These are phyloP conservation scores for Phytophthora cactorum DNA, from an alignment of 352 stramenopile species.

Conservation along the genomic window DNA sequence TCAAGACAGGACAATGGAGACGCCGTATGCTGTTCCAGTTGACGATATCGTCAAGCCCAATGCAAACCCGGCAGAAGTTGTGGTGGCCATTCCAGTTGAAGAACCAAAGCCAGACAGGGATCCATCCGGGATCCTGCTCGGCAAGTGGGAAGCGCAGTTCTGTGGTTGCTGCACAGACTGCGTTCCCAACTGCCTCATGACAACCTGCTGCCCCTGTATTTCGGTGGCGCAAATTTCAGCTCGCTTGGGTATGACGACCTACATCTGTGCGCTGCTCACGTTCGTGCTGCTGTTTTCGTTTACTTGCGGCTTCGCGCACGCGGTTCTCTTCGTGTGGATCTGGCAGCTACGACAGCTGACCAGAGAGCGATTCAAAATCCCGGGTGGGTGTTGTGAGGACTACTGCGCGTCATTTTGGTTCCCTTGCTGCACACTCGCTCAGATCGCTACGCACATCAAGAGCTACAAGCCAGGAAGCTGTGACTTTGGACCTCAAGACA, in stretches of 20 bases:
- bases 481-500: slow-evolving; percentile 43
- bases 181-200: slow-evolving; percentile 57
- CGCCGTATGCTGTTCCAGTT: slow-evolving; percentile 14
- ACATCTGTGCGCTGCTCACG: slow-evolving; percentile 35
- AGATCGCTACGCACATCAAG: slow-evolving; percentile 58
- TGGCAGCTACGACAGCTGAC: slow-evolving; percentile 27
- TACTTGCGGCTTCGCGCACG: slow-evolving; percentile 33
- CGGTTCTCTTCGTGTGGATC: slow-evolving; percentile 42
- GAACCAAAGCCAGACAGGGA: slow-evolving; percentile 3
- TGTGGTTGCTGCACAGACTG: slow-evolving; percentile 47
- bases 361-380: slow-evolving; percentile 36
- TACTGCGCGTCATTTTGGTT: slow-evolving; percentile 41
- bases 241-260: slow-evolving; percentile 38
- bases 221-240: slow-evolving; percentile 44
- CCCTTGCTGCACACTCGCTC: slow-evolving; percentile 50
- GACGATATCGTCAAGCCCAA: slow-evolving; percentile 8
- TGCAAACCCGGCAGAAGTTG: slow-evolving; percentile 4
- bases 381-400: slow-evolving; percentile 28
- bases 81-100: slow-evolving; percentile 7
- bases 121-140: slow-evolving; percentile 9
- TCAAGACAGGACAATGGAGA: slow-evolving; percentile 36
- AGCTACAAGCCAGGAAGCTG: slow-evolving; percentile 57
- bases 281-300: slow-evolving; percentile 39
- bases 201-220: slow-evolving; percentile 47
- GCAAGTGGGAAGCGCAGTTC: slow-evolving; percentile 39